Percentiles rank a stretch among this genome's conserved stretches.
Conservation (phyloP, 495 filamentous ascomycete species). For the Podospora fimiseda region DNA sequence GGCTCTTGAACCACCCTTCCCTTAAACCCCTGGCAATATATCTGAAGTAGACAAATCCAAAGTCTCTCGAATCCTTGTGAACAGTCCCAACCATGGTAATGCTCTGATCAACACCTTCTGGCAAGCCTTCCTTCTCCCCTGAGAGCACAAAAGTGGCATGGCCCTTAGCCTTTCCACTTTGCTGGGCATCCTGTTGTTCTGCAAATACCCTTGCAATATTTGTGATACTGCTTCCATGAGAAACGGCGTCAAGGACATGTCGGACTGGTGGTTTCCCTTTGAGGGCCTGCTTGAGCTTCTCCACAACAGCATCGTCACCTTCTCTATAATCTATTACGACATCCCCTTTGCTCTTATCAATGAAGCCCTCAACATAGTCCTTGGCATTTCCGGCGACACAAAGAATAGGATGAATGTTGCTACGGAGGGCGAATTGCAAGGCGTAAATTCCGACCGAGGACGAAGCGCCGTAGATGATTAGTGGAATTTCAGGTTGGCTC, state of each 20-base stretch:
- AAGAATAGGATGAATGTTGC: constrained; percentile 71
- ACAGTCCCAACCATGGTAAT: constrained; percentile 44
- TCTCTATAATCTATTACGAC: constrained; percentile 64
- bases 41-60: constrained; percentile 50
- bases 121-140: constrained; percentile 25
- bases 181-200: constrained; percentile 41
- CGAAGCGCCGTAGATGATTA: constrained; percentile 58
- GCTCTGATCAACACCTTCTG: constrained; percentile 28
- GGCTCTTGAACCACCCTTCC: constrained; percentile 55
- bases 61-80: constrained; percentile 48
- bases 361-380: constrained; percentile 50
- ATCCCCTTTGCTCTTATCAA: constrained; percentile 62
- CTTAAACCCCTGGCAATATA: constrained; percentile 47
- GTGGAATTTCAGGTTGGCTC: constrained; percentile 34
- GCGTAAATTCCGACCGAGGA: constrained; percentile 63
- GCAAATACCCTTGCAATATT: constrained; percentile 46
- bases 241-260: constrained; percentile 57
- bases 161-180: constrained; percentile 21
- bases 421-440: constrained; percentile 57
- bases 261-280: constrained; percentile 17
- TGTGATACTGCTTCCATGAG: constrained; percentile 43
- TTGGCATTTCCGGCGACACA: constrained; percentile 56
- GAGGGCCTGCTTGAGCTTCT: constrained; percentile 44
- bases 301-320: constrained; percentile 49
- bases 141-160: constrained; percentile 53